Evolutionary conservation across 371 early-diverging fungal species (phyloP), one percentile per base, ranked within the genome.

Genomic region (Amoeboaphelidium protococcarum): DNA sequence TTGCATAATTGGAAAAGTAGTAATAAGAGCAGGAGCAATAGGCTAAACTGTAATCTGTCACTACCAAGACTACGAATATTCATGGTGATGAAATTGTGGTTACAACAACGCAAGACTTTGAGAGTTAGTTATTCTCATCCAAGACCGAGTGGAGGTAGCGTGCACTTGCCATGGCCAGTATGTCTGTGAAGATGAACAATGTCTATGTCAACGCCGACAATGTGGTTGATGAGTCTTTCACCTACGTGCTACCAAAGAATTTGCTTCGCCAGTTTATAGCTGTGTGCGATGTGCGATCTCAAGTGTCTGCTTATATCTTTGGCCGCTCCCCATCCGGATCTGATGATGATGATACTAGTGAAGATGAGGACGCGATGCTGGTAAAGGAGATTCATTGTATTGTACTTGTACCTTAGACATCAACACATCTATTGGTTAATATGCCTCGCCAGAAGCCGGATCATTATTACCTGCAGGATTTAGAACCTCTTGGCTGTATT

Each of bases 121-220:
- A 94, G 63, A 76, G 82, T 3, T 82, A 86, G 59, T 83, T 89
- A 2, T 96, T 96, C 66, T 72, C 85, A 23, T 90, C 91, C 49
- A 92, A 94, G 72, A 90, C 95, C 0, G 97, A 96, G 58, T 96
- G 97, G 97, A 83, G 97, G 54, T 73, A 83, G 44, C 76, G 95
- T 40, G 92, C 95, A 23, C 80, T 95, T 47, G 81, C 95, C 3
- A 78, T 89, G 3, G 84, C 88, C 49, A 90, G 87, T 57, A 59
- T 96, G 56, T 79, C 82, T 48, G 60, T 91, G 58, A 83, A 92
- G 58, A 89, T 92, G 16, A 82, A 88, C 60, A 83, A 94, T 64
- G 78, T 94, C 54, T 90, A 86, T 54, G 91, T 94, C 47, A 74
- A 83, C 51, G 90, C 88, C 55, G 81, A 89, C 58, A 74, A 80